Conservation (phyloP, 2,329 filamentous ascomycete genomes). For the Byssothecium circinans region DNA sequence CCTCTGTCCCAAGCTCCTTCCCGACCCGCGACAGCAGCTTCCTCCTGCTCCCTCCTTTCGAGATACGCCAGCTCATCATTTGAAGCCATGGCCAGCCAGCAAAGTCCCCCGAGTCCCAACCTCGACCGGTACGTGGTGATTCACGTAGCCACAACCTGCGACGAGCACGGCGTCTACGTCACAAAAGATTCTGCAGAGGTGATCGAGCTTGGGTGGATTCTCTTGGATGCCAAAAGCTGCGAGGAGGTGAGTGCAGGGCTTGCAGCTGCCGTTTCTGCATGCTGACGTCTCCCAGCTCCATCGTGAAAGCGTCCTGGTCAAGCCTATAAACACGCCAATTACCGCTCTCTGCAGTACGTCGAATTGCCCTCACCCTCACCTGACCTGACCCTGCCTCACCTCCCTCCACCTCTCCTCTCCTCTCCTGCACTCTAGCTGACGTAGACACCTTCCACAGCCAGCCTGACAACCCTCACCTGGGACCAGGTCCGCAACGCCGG, state of each 20-base stretch:
- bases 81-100: slow-evolving; percentile 30
- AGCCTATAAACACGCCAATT: slow-evolving; percentile 97
- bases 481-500: slow-evolving; percentile 98
- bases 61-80: background rate
- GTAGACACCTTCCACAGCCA: slow-evolving; percentile 61
- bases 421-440: slow-evolving; percentile 30
- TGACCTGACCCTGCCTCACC: background rate
- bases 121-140: slow-evolving; percentile 97
- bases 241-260: slow-evolving; percentile 69
- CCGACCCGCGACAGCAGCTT: background rate
- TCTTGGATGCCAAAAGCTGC: slow-evolving; percentile 86
- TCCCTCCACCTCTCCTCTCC: slow-evolving; percentile 1
- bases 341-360: slow-evolving; percentile 95
- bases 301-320: slow-evolving; percentile 94
- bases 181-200: slow-evolving; percentile 99
- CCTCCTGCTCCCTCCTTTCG: no score
- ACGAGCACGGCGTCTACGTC: slow-evolving; percentile 98
- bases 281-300: slow-evolving; percentile 67
- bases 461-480: slow-evolving; percentile 96
- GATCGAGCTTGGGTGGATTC: slow-evolving; percentile 97
- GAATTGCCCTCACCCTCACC: no score
- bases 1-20: background rate
- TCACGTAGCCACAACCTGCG: slow-evolving; percentile 97
- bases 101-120: slow-evolving; percentile 41
- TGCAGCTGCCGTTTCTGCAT: slow-evolving; percentile 3